These are phyloP conservation scores for Globisporangium sylvaticum DNA, from an alignment of 352 stramenopile genomes.

Conservation along the genomic window DNA sequence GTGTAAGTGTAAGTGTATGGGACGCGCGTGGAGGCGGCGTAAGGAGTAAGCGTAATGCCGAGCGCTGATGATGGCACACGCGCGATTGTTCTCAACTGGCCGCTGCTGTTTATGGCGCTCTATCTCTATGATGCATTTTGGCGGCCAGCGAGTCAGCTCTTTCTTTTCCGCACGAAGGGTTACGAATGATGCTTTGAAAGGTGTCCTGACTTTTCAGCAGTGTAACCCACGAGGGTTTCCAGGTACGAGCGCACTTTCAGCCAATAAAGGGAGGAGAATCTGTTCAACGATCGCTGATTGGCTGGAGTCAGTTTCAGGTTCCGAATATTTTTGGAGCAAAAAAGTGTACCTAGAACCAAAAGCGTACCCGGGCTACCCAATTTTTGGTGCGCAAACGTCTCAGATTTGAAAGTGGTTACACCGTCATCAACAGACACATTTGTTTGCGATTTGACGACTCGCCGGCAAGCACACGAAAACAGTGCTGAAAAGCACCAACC, in stretches of 20 bases:
- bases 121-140: not conserved
- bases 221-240: no score
- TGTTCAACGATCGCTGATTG: not conserved
- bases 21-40: not conserved
- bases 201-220: not conserved
- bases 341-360: conserved; percentile 9
- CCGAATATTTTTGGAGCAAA: not conserved
- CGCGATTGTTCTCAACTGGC: not conserved
- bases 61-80: not conserved
- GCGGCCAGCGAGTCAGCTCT: not conserved
- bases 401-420: not conserved
- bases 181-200: not conserved
- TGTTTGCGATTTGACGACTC: not conserved
- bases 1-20: not conserved
- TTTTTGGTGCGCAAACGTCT: not conserved
- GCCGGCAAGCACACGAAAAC: not conserved
- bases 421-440: not conserved
- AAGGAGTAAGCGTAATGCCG: not conserved
- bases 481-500: not conserved
- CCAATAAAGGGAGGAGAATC: no score
- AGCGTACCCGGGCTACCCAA: not conserved
- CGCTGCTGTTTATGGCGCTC: not conserved
- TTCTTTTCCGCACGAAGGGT: not conserved
- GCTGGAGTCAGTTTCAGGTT: not conserved
- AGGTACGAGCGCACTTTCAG: no score